Evolutionary conservation across 139 green algal genomes (phyloP).

Genomic region (Picochlorum sp.): DNA sequence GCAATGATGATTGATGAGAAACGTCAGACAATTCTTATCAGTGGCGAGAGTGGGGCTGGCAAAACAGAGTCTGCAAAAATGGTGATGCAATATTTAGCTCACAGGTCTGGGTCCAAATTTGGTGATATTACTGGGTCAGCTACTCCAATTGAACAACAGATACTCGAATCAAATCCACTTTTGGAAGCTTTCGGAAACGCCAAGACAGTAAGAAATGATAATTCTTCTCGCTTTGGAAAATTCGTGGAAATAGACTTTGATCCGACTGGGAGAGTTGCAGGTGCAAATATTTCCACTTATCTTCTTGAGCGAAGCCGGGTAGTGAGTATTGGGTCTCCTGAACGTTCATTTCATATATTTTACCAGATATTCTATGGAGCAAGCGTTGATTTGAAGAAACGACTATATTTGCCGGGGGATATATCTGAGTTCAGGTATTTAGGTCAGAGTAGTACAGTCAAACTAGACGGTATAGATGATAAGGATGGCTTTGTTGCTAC

Average conservation of each 20-base stretch:
- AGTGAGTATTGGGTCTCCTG: slow-evolving; percentile 54
- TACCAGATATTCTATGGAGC: slow-evolving; percentile 77
- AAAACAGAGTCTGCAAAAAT: slow-evolving; percentile 92
- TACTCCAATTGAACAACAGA: slow-evolving; percentile 53
- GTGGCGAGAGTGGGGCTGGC: slow-evolving; percentile 77
- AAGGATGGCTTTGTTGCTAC: slow-evolving; percentile 57
- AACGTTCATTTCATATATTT: slow-evolving; percentile 96
- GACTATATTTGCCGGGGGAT: slow-evolving; percentile 25
- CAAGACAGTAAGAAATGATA: slow-evolving; percentile 80
- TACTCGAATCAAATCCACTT: slow-evolving; percentile 75
- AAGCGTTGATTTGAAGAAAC: slow-evolving; percentile 9
- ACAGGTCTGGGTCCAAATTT: slow-evolving; percentile 21
- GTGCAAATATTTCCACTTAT: slow-evolving; percentile 65
- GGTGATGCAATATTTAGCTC: slow-evolving; percentile 56
- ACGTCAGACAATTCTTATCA: slow-evolving; percentile 54
- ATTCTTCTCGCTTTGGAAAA: slow-evolving; percentile 79
- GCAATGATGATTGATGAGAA: slow-evolving; percentile 56
- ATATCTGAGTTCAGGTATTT: slow-evolving; percentile 53
- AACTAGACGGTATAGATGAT: slow-evolving; percentile 71
- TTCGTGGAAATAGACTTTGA: slow-evolving; percentile 80
- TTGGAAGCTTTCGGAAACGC: slow-evolving; percentile 85
- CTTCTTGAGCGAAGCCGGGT: slow-evolving; percentile 67
- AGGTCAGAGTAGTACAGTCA: slow-evolving; percentile 22
- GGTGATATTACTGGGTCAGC: not conserved
- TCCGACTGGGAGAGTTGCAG: slow-evolving; percentile 33